Evolutionary conservation across 73 alveolate genomes (phyloP), one percentile per base, ranked within the genome.

Genomic region (Paraurostyla sp.): DNA sequence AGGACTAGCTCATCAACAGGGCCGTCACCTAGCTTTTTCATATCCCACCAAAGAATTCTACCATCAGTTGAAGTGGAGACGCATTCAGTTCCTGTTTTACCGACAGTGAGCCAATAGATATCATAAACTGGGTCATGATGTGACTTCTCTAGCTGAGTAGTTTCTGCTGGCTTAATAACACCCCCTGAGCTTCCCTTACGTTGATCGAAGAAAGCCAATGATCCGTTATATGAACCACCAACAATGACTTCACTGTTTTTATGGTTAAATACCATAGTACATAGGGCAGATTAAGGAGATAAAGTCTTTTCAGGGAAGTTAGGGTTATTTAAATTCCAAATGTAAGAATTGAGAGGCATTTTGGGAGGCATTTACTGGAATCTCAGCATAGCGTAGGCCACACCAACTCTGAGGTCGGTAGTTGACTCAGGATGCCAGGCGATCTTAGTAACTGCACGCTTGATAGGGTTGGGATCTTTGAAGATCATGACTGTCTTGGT

Each of bases 361-460:
- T 92, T 89, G 59, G 93, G 93, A 18, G 97, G 97, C 97, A 92
- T 96, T 92, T 91, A 95, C 94, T 96, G 92, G 97, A 94, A 95
- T 76, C 95, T 71, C 52, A 94, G 76, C 81, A 95, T 95, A 15
- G 99, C 91, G 82, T 96, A 96, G 71, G 98, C 91, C 18, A 92
- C 98, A 29, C 98, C 99, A 41, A 96, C 92, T 83, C 95, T 93
- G 6, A 73, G 48, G 48, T 90, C 95, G 25, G 86, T 46, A 2
- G 71, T 86, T 52, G 93, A 93, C 90, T 96, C 99, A 90, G 98
- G 99, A 97, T 97, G 97, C 99, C 99, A 98, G 33, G 98, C 95
- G 65, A 98, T 97, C 87, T 95, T 96, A 16, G 97, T 93, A 41
- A 97, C 99, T 57, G 98, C 90, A 83, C 99, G 93, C 84, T 97